Evolutionary conservation across 176 grass and related monocot genomes (phyloP).

Genomic region (Avena sativa): DNA sequence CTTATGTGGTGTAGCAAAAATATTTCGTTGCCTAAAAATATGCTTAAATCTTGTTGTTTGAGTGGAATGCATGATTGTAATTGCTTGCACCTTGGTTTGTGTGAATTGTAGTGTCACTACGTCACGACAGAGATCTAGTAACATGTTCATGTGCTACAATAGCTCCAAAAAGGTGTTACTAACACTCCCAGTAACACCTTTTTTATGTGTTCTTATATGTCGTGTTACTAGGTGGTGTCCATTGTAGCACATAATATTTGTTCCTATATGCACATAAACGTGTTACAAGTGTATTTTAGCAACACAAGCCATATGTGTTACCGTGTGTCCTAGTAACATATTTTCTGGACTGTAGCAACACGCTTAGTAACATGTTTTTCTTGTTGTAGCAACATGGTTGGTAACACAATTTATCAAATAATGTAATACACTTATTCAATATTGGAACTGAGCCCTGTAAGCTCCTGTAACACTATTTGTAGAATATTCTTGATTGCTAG

Average conservation of each 20-base stretch:
- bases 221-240: neutral
- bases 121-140: no score
- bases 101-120: no score
- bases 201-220: neutral
- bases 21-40: no score
- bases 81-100: no score
- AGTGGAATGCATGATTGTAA: no score
- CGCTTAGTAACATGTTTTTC: neutral
- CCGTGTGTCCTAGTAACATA: neutral
- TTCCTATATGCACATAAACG: neutral
- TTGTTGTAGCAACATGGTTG: neutral
- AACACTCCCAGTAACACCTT: neutral
- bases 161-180: neutral
- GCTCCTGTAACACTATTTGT: no score
- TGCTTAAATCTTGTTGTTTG: no score
- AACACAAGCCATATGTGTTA: neutral
- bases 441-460: no score
- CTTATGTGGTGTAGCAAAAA: no score
- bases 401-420: neutral
- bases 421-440: neutral
- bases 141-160: no score
- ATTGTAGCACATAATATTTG: neutral
- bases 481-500: no score
- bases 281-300: neutral
- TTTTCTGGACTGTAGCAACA: neutral